phyloP scores from a whole-genome alignment of 768 basidiomycete genomes.

The Cyclocybe aegerita region DNA sequence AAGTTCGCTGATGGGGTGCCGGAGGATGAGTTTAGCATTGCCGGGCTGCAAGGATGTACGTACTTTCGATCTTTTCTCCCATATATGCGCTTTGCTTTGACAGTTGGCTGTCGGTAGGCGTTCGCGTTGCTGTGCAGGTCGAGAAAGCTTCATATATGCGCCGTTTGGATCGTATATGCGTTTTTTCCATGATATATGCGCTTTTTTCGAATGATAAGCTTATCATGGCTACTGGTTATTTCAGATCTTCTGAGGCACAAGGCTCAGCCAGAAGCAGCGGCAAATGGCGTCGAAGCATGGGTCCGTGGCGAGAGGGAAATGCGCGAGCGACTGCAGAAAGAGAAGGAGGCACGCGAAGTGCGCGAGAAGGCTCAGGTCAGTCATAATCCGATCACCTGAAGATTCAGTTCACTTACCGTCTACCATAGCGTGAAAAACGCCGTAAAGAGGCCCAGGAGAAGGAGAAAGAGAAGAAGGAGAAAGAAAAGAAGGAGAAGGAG shows the following conservation, averaged over 20 bases:
- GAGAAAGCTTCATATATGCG: no score
- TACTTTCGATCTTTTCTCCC: constrained; percentile 17
- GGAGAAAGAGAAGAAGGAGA: constrained; percentile 59
- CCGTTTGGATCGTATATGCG: no score
- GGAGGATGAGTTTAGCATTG: constrained; percentile 85
- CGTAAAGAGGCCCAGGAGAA: constrained; percentile 55
- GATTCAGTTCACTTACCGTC: background rate
- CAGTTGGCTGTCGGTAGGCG: constrained; percentile 4
- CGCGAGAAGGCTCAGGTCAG: constrained; percentile 69
- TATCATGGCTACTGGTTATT: background rate
- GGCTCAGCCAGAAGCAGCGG: constrained; percentile 75
- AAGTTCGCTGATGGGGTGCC: constrained; percentile 80
- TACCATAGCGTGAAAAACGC: constrained; percentile 44
- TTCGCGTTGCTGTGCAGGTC: background rate
- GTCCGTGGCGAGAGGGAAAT: constrained; percentile 74
- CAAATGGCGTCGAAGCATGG: constrained; percentile 67
- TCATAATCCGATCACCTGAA: constrained; percentile 1
- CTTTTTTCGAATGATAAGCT: no score
- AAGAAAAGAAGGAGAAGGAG: constrained; percentile 65
- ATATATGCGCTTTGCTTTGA: background rate
- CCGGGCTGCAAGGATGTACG: constrained; percentile 89
- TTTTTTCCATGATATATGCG: no score
- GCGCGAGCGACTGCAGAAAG: constrained; percentile 68
- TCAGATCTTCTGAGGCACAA: constrained; percentile 83
- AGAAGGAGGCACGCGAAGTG: constrained; percentile 69